A percentile compares a stretch with the other conserved stretches of the same genome.
Conservation (phyloP, 306 rosid species). For the Acacia melanoxylon region DNA sequence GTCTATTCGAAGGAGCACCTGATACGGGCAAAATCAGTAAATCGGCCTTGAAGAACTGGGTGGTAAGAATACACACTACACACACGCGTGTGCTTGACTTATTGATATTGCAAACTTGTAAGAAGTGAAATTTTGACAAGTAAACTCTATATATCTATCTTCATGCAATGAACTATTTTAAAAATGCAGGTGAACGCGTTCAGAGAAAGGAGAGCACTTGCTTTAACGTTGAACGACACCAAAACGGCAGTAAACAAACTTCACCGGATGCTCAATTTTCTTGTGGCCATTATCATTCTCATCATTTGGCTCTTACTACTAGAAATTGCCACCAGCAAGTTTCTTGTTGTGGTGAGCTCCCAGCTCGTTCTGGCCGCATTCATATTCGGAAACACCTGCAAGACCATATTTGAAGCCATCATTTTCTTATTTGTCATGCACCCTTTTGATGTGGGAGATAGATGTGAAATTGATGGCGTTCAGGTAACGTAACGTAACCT, state of each 20-base stretch:
- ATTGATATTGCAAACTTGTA: neutral
- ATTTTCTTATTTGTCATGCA: slow-evolving; percentile 87
- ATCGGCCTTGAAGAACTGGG: slow-evolving; percentile 71
- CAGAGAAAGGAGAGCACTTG: slow-evolving; percentile 92
- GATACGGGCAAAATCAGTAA: slow-evolving; percentile 55
- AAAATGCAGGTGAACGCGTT: slow-evolving; percentile 76
- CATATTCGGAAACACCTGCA: slow-evolving; percentile 90
- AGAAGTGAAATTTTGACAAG: neutral
- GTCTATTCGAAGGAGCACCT: slow-evolving; percentile 64
- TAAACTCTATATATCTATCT: neutral
- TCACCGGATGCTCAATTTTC: slow-evolving; percentile 67
- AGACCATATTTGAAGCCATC: slow-evolving; percentile 83
- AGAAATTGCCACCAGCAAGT: slow-evolving; percentile 72
- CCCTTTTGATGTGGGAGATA: slow-evolving; percentile 94
- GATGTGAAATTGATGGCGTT: slow-evolving; percentile 81
- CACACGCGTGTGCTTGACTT: neutral
- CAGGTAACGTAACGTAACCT: slow-evolving; percentile 55
- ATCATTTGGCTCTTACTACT: slow-evolving; percentile 74
- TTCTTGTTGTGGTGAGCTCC: slow-evolving; percentile 72
- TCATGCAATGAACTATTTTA: neutral
- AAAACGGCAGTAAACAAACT: slow-evolving; percentile 95
- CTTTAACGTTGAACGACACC: slow-evolving; percentile 90
- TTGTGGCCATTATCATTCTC: slow-evolving; percentile 53
- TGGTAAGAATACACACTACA: slow-evolving; percentile 44
- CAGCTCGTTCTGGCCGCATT: slow-evolving; percentile 86